Percentiles rank a stretch among this genome's conserved stretches.
Evolutionary conservation across 2,329 filamentous ascomycete genomes (phyloP).

Genomic region (Apiospora kogelbergensis): DNA sequence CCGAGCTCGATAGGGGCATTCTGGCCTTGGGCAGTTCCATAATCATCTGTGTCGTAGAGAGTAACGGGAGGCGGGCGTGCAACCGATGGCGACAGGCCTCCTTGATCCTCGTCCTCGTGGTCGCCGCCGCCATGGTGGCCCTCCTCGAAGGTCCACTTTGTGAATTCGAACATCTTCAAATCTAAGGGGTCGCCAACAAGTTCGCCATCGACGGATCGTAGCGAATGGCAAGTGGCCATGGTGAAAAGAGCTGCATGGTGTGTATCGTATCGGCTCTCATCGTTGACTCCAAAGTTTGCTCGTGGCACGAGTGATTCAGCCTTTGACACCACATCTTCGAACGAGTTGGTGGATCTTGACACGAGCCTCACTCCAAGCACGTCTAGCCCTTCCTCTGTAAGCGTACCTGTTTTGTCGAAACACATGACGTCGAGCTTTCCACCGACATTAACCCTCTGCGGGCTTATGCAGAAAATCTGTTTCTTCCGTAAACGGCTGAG

Average conservation of each 20-base stretch:
- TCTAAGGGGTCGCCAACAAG: slow-evolving; percentile 92
- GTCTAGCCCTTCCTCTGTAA: slow-evolving; percentile 95
- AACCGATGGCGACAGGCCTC: slow-evolving; percentile 80
- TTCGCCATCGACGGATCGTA: slow-evolving; percentile 83
- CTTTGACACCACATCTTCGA: slow-evolving; percentile 75
- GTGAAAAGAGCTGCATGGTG: slow-evolving; percentile 73
- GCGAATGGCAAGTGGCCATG: slow-evolving; percentile 96
- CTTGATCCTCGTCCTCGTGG: slow-evolving; percentile 71
- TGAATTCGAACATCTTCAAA: slow-evolving; percentile 98
- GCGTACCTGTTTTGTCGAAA: slow-evolving; percentile 98
- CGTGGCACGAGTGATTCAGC: slow-evolving; percentile 57
- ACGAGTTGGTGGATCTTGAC: slow-evolving; percentile 58
- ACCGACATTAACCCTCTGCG: slow-evolving; percentile 93
- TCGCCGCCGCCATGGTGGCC: slow-evolving; percentile 67
- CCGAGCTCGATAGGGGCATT: slow-evolving; percentile 73
- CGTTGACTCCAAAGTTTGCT: slow-evolving; percentile 26
- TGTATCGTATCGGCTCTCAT: slow-evolving; percentile 33
- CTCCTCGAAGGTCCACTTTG: slow-evolving; percentile 89
- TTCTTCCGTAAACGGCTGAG: slow-evolving; percentile 82
- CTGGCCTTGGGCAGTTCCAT: slow-evolving; percentile 25
- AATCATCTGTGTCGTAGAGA: slow-evolving; percentile 45
- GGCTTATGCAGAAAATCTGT: slow-evolving; percentile 96
- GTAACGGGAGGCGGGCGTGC: slow-evolving; percentile 72
- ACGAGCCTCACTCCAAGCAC: slow-evolving; percentile 86
- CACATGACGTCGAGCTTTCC: slow-evolving; percentile 96